Conservation (phyloP, 345 rosid species). For the Euphorbia tirucalli region DNA sequence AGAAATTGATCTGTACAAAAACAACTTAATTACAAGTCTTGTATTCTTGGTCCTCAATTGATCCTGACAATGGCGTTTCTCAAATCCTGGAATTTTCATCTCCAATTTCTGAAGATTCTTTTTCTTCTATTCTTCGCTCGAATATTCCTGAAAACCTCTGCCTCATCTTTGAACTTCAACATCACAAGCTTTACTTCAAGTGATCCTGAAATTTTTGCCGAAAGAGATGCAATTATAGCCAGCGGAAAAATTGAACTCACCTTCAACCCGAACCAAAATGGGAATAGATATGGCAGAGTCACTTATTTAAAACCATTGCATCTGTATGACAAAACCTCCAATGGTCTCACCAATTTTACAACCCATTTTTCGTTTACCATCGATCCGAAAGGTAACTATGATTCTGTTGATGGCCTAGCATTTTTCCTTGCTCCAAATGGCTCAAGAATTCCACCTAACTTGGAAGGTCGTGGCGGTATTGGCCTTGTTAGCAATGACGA, state of each 20-base stretch:
- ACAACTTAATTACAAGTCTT: background rate
- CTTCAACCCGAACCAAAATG: background rate
- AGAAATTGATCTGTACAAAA: no score
- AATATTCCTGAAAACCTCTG: background rate
- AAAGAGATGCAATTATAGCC: background rate
- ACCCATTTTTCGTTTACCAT: constrained; percentile 26
- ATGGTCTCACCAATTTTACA: constrained; percentile 24
- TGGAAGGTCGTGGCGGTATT: constrained; percentile 6
- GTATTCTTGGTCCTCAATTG: no score
- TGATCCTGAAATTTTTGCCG: background rate
- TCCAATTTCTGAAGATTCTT: background rate
- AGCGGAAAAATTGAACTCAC: constrained; percentile 1
- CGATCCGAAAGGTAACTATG: background rate
- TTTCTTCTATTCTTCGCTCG: background rate
- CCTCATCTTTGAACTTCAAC: background rate
- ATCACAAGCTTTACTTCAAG: constrained; percentile 7
- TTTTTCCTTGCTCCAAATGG: constrained; percentile 20
- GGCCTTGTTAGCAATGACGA: background rate
- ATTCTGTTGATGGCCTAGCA: constrained; percentile 14
- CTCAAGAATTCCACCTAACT: background rate
- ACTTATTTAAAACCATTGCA: constrained; percentile 1
- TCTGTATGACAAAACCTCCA: constrained; percentile 5
- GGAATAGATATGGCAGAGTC: constrained; percentile 1
- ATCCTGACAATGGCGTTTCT: background rate
- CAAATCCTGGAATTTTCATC: background rate